Base-by-base conservation (phyloP, 768 basidiomycete genomes). In the Pseudohyphozyma bogoriensis region DNA sequence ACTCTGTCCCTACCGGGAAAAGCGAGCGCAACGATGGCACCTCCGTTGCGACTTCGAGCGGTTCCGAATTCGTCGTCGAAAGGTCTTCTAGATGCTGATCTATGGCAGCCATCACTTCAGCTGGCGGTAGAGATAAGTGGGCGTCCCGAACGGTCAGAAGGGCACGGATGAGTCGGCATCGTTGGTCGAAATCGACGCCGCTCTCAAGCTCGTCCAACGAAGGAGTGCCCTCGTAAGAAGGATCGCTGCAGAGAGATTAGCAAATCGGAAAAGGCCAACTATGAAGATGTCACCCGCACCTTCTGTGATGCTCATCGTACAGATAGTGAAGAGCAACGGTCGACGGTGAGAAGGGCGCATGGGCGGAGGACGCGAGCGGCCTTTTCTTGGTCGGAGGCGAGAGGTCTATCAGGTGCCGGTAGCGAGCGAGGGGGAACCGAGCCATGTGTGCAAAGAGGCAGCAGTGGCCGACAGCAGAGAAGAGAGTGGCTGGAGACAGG, bases 381-480 rank as follows among this genome's bases (percentile, higher is more conserved):
- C 3, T 5, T 15, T n/a, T 24, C 2, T 12, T 9, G 1, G 36
- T 15, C 7, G 29, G 37, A 7, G 31, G 31, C 0, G 36, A 42
- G 39, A 57, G 56, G 39, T 57, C 56, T 28, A 57, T 24, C 24
- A 57, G 32, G 39, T 51, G 3, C 4, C 37, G 28, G 28, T 57
- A 57, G n/a, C n/a, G n/a, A n/a, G n/a, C n/a, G n/a, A n/a, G n/a
- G n/a, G n/a, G n/a, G n/a, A n/a, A n/a, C n/a, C n/a, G n/a, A n/a
- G n/a, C n/a, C n/a, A n/a, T n/a, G n/a, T n/a, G n/a, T n/a, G n/a
- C n/a, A n/a, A n/a, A n/a, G n/a, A n/a, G n/a, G n/a, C n/a, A n/a
- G n/a, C n/a, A n/a, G n/a, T n/a, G n/a, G n/a, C n/a, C n/a, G n/a
- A n/a, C n/a, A n/a, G n/a, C n/a, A n/a, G n/a, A n/a, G n/a, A n/a